phyloP scores from a whole-genome alignment of 352 stramenopile genomes.

The Globisporangium splendens region DNA sequence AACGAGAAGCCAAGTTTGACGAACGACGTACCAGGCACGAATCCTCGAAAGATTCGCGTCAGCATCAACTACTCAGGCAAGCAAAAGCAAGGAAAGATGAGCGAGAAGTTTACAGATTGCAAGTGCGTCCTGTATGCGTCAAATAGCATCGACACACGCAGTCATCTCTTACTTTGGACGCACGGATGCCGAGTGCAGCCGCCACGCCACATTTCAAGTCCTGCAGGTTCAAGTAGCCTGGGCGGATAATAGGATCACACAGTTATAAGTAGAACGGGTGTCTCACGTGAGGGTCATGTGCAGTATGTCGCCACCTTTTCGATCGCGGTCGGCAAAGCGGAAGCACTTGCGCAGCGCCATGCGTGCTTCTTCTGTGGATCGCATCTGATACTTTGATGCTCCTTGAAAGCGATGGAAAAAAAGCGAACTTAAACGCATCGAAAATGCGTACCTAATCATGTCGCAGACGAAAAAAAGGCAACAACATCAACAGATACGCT shows the following conservation, averaged over 20 bases:
- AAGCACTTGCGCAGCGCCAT: constrained; percentile 40
- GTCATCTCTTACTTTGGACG: constrained; percentile 39
- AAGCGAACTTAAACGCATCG: too few species aligned
- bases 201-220: constrained; percentile 74
- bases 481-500: too few species aligned
- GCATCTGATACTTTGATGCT: not conserved
- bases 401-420: not conserved
- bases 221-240: constrained; percentile 35
- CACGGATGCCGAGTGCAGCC: constrained; percentile 52
- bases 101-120: too few species aligned
- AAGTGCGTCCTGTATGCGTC: not conserved
- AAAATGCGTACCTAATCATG: too few species aligned
- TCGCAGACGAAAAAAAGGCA: too few species aligned
- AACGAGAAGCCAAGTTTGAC: not conserved
- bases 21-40: constrained; percentile 9
- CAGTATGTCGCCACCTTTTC: constrained; percentile 26
- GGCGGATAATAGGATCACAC: too few species aligned
- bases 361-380: not conserved
- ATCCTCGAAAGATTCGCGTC: constrained; percentile 45
- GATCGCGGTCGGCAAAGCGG: constrained; percentile 29
- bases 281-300: too few species aligned
- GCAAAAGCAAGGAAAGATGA: too few species aligned
- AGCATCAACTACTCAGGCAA: constrained; percentile 49
- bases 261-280: too few species aligned
- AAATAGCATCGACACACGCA: too few species aligned